Evolutionary conservation across 306 rosid genomes (phyloP).

Genomic region (Prunus armeniaca): DNA sequence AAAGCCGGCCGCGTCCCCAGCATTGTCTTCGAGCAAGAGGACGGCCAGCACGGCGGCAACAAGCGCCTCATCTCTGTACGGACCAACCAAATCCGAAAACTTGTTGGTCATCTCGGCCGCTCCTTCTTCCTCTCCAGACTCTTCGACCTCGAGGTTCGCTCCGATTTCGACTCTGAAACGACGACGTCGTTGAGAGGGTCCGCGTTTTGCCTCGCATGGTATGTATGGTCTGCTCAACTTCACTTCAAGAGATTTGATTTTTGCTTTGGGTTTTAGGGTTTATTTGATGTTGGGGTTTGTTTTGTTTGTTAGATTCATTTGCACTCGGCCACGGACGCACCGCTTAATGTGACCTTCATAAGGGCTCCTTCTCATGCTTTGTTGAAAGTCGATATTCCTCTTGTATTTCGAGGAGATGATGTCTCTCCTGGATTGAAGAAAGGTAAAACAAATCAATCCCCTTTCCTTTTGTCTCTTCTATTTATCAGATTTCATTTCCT

Average conservation of each 20-base stretch:
- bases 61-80: slow-evolving; percentile 89
- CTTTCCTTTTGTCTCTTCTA: not conserved
- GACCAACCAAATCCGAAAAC: slow-evolving; percentile 75
- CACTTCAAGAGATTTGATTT: not conserved
- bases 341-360: slow-evolving; percentile 82
- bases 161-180: slow-evolving; percentile 44
- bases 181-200: slow-evolving; percentile 58
- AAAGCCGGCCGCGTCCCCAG: slow-evolving; percentile 76
- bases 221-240: not conserved
- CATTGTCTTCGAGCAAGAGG: slow-evolving; percentile 86
- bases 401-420: slow-evolving; percentile 82
- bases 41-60: slow-evolving; percentile 84
- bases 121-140: slow-evolving; percentile 84
- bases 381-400: slow-evolving; percentile 79
- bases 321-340: slow-evolving; percentile 64
- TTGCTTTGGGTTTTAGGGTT: not conserved
- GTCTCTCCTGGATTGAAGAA: slow-evolving; percentile 89
- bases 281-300: not conserved
- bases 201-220: slow-evolving; percentile 86
- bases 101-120: slow-evolving; percentile 63
- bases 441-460: slow-evolving; percentile 36
- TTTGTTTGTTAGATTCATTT: slow-evolving; percentile 59
- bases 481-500: not conserved
- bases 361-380: slow-evolving; percentile 86
- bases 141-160: slow-evolving; percentile 59